Base-by-base conservation (phyloP, 306 rosid genomes). In the Coriaria nepalensis region DNA sequence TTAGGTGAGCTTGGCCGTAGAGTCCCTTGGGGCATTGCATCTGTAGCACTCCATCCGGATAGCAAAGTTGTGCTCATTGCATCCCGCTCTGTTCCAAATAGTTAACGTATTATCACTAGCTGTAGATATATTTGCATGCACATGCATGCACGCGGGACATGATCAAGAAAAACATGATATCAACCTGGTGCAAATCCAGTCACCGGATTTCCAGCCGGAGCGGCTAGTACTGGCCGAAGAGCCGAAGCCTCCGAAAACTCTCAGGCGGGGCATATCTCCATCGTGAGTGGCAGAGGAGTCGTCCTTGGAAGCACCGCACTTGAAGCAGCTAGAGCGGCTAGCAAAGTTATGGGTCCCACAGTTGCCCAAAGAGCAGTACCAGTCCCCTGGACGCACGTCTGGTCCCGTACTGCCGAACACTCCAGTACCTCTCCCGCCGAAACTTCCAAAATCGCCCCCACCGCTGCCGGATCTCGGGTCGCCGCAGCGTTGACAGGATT, bases 21-120 rank as follows among this genome's bases (percentile, higher is more conserved):
- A 61, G 78, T 90, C 97, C 68, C 90, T 82, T 39, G 97, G 97
- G 34, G 97, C 97, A 50, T 68, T 84, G 90, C 97, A 88, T 79
- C 81, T 81, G 54, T 84, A 90, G 45, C 97, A 90, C 59, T 90
- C 97, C 76, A 77, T 81, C 73, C 97, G 62, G 79, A 93, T 90
- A 0, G 97, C 97, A 54, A 90, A 90, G 77, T 90, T 90, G 73
- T 90, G 97, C 52, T 90, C 97, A 55, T 84, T 90, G 76, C 97
- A 90, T 36, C 97, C 95, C 39, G 65, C 73, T 79, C 97, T 90
- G 71, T 0, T 45, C 43, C 42, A 36, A 12, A 12, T 50, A 11
- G 38, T 37, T 8, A 32, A 50, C 9, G 33, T 36, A 37, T 50
- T 36, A 50, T 43, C 40, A 33, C 12, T 49, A 5, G 33, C 12